phyloP scores from a whole-genome alignment of 2,329 filamentous ascomycete genomes.

The Fusarium burgessii region DNA sequence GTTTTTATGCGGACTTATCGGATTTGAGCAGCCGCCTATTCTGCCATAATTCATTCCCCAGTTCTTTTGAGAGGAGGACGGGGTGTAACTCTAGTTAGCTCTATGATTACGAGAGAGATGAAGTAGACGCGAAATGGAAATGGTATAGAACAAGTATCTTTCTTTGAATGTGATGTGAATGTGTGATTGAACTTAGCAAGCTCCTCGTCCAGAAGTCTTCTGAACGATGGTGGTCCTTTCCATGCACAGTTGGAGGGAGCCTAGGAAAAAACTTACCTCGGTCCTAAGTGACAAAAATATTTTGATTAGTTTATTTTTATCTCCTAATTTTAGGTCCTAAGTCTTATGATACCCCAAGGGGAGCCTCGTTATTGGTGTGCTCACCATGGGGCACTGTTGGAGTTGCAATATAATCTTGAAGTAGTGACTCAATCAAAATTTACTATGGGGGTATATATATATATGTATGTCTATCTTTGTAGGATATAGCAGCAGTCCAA shows the following conservation, averaged over 20 bases:
- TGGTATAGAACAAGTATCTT: constrained; percentile 43
- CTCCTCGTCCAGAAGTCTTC: too few relatives aligned
- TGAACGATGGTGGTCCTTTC: too few relatives aligned
- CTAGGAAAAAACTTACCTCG: too few relatives aligned
- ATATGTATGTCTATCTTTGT: constrained; percentile 15
- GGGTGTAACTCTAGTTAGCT: constrained; percentile 58
- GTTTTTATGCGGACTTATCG: constrained; percentile 46
- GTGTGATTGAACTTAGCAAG: background rate
- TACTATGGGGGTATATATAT: constrained; percentile 33
- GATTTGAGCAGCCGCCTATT: constrained; percentile 47
- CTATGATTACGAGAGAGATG: constrained; percentile 56
- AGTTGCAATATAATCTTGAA: background rate
- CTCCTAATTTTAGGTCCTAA: too few relatives aligned
- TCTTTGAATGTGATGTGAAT: background rate
- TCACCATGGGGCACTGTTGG: background rate
- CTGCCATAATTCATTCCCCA: constrained; percentile 54
- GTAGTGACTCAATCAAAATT: background rate
- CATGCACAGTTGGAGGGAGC: too few relatives aligned
- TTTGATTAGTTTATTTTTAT: too few relatives aligned
- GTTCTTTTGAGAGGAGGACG: constrained; percentile 40
- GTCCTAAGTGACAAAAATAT: too few relatives aligned
- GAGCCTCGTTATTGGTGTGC: background rate
- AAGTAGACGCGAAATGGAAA: constrained; percentile 55
- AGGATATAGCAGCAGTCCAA: background rate
- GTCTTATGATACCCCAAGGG: too few relatives aligned